Percentiles rank a stretch among this genome's conserved stretches.
phyloP scores from a whole-genome alignment of 805 yeast species.

The Ogataea henricii region DNA sequence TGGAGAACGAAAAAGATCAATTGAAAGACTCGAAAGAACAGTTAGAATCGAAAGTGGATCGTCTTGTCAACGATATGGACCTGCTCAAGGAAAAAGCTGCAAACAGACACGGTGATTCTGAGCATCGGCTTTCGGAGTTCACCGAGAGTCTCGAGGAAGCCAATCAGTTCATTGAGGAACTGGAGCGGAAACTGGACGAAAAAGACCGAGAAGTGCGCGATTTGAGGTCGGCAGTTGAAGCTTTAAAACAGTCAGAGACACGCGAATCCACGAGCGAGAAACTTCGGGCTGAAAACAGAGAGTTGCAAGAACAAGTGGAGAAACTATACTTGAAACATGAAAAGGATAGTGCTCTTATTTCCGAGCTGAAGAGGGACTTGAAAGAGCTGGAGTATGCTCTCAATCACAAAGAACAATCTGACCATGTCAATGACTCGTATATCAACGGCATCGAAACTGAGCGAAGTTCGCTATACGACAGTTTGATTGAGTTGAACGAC shows the following conservation, averaged over 20 bases:
- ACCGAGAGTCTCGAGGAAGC: constrained; percentile 17
- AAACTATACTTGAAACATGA: constrained; percentile 10
- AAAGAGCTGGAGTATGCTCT: constrained; percentile 7
- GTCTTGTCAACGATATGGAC: constrained; percentile 8
- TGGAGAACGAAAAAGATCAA: constrained; percentile 19
- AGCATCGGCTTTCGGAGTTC: constrained; percentile 13
- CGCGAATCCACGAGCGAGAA: constrained; percentile 4
- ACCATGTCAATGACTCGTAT: constrained; percentile 25
- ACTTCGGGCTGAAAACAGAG: neutral
- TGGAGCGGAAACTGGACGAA: constrained; percentile 25
- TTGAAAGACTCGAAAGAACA: constrained; percentile 16
- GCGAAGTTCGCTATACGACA: constrained; percentile 23
- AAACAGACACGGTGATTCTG: constrained; percentile 14
- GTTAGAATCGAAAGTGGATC: constrained; percentile 8
- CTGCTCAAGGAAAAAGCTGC: constrained; percentile 4
- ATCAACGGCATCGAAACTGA: constrained; percentile 34
- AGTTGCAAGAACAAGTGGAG: constrained; percentile 9
- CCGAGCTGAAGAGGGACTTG: constrained; percentile 9
- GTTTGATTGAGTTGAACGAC: constrained; percentile 17
- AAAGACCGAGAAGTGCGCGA: constrained; percentile 19
- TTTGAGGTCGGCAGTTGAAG: constrained; percentile 19
- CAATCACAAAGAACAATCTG: constrained; percentile 3
- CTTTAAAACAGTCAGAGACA: constrained; percentile 31
- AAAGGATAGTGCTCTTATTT: constrained; percentile 6
- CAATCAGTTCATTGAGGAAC: constrained; percentile 25